Base-by-base conservation (phyloP, 768 basidiomycete genomes). In the Ephemerocybe angulata region DNA sequence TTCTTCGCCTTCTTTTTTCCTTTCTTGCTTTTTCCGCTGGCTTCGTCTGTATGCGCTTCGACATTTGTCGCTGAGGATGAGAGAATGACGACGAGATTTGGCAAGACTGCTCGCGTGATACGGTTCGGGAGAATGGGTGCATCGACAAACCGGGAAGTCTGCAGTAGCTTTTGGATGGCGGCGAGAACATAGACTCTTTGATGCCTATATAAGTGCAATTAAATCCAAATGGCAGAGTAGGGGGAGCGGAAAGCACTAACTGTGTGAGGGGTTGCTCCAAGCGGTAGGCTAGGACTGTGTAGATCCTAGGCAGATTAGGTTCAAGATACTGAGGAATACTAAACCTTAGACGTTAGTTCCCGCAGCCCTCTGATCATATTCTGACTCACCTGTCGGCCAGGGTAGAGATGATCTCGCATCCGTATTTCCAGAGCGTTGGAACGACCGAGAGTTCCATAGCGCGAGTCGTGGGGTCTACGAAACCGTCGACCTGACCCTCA, bases 1-100 rank as follows among this genome's bases (percentile, higher is more conserved):
- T 77, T 84, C 21, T 84, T 79, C 19, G 79, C 76, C 43, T 86
- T 76, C 65, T 89, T 93, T 66, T 84, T 91, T 52, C 81, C 79
- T 61, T 82, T 84, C 64, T 75, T 83, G 2, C 59, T 61, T 38
- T 62, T 56, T 12, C 24, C 35, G 12, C 13, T 22, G 10, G 55
- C 61, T 35, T 67, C 60, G 1, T 62, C 63, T 24, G 52, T 42
- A 21, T 54, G 50, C 31, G 70, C 57, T 8, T 76, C 73, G 3
- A 73, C 55, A 24, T 73, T 68, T 4, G 67, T 66, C 0, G n/a
- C n/a, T n/a, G 77, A 65, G 53, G 37, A 28, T 17, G 46, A 48
- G n/a, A 88, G 71, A 15, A 89, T 62, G 30, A 72, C 60, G 2
- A 80, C 71, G 19, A 88, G 57, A 4, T 71, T 67, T 1, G 78